Percentiles rank a stretch among this genome's conserved stretches.
Evolutionary conservation across 192 early-diverging fungal genomes (phyloP).

Genomic region (Coemansia sp.): DNA sequence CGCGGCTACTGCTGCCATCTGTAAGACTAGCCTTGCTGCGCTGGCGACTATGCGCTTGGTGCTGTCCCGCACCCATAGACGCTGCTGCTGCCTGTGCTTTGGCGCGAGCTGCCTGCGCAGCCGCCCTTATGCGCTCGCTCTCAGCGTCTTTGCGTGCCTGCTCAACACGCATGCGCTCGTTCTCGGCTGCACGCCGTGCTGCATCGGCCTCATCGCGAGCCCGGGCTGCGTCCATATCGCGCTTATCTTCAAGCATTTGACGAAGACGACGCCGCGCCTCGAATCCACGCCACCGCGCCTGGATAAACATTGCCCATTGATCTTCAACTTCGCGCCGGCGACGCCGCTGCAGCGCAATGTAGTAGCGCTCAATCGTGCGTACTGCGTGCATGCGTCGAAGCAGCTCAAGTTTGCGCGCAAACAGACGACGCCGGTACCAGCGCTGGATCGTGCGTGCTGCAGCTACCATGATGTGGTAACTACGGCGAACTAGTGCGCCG

Average conservation of each 20-base stretch:
- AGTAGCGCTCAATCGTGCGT: conserved; percentile 31
- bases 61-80: neutral
- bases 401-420: conserved; percentile 8
- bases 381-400: conserved; percentile 20
- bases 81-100: conserved; percentile 25
- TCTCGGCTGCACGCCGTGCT: conserved; percentile 12
- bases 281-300: conserved; percentile 8
- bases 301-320: neutral
- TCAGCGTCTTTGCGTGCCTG: conserved; percentile 26
- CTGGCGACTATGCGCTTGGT: neutral
- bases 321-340: neutral
- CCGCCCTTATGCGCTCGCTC: conserved; percentile 12
- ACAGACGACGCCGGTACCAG: conserved; percentile 27
- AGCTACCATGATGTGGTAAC: conserved; percentile 50
- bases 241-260: neutral
- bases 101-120: conserved; percentile 28
- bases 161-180: conserved; percentile 23
- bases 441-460: conserved; percentile 34
- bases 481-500: conserved; percentile 61
- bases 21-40: conserved; percentile 1
- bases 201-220: conserved; percentile 4
- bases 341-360: neutral
- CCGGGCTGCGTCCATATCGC: conserved; percentile 10
- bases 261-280: neutral
- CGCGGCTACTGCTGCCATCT: conserved; percentile 7